Evolutionary conservation across 257 asterid genomes (phyloP), one percentile per base, ranked within the genome.

Genomic region (Gentiana macrophylla): DNA sequence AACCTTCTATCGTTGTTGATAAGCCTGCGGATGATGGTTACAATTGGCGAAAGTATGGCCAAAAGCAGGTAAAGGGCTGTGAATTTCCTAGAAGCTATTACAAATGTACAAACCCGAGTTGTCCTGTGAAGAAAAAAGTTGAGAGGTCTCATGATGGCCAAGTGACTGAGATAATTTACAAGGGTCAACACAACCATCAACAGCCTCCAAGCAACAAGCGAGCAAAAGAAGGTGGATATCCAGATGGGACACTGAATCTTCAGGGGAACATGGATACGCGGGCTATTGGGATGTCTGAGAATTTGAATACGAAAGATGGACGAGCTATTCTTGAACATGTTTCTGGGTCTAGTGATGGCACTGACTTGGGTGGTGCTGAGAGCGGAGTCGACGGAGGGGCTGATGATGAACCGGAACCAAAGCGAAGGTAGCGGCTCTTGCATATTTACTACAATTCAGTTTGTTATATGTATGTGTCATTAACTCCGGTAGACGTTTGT

Each of bases 151-250:
- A 63, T 3, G 81, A 78, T 43, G 84, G 84, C 53, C 84, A 78
- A 63, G 75, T 75, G 36, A 75, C 77, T 1, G 84, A 78, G 72
- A 78, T 78, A 52, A 78, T 78, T 52, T 78, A 78, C 43, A 74
- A 79, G 70, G 94, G 96, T 49, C 94, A 82, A 57, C 96, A 88
- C 73, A 82, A 72, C 74, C 96, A 88, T 70, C 71, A 74, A 33
- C 81, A 68, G 12, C 75, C 86, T 52, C 76, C 72, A 54, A 52
- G 56, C 48, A 65, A 63, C 53, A 90, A 73, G 70, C 89, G 85
- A 15, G 43, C 78, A 34, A 82, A 62, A 56, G 91, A 79, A 58
- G 49, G 74, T 52, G 83, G 78, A 65, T 69, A 67, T 68, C 46
- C 75, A 7, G 77, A 75, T 56, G 86, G 79, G 58, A 51, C 68